Evolutionary conservation across 2,329 filamentous ascomycete genomes (phyloP).

Genomic region (Lachnellula suecica): DNA sequence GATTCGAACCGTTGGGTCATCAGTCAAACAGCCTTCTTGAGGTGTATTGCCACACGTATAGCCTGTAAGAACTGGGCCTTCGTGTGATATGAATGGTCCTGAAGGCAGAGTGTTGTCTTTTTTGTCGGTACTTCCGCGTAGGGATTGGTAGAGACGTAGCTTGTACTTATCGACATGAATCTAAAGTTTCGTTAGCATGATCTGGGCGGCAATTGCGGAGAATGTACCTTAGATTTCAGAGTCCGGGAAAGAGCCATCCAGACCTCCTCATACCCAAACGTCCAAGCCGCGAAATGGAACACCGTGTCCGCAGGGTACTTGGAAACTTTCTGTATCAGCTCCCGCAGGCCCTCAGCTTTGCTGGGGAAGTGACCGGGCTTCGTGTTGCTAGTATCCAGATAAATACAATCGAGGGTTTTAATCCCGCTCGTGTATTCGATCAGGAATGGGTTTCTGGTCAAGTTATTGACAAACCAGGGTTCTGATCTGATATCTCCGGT

Average conservation of each 20-base stretch:
- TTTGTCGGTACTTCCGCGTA: conserved; percentile 47
- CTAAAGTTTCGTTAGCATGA: conserved; percentile 35
- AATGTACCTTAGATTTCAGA: conserved; percentile 59
- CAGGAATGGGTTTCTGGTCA: conserved; percentile 70
- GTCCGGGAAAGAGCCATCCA: conserved; percentile 78
- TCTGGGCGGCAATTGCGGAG: background rate
- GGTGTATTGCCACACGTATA: conserved; percentile 72
- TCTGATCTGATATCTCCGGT: conserved; percentile 89
- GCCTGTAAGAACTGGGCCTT: conserved; percentile 69
- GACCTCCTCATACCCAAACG: conserved; percentile 89
- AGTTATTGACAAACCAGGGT: conserved; percentile 76
- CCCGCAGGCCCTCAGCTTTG: conserved; percentile 72
- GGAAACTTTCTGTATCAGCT: conserved; percentile 68
- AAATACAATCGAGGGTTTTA: conserved; percentile 74
- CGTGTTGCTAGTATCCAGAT: conserved; percentile 82
- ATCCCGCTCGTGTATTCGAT: conserved; percentile 70
- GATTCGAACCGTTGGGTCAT: conserved; percentile 59
- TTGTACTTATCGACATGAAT: conserved; percentile 87
- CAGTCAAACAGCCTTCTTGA: conserved; percentile 71
- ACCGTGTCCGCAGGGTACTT: conserved; percentile 70
- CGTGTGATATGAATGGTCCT: conserved; percentile 43
- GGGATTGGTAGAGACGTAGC: conserved; percentile 66
- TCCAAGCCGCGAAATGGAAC: conserved; percentile 88
- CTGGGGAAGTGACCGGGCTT: conserved; percentile 48
- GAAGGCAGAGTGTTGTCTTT: conserved; percentile 33